phyloP scores from a whole-genome alignment of 768 basidiomycete genomes.

The Pleurotus tuber-regium region DNA sequence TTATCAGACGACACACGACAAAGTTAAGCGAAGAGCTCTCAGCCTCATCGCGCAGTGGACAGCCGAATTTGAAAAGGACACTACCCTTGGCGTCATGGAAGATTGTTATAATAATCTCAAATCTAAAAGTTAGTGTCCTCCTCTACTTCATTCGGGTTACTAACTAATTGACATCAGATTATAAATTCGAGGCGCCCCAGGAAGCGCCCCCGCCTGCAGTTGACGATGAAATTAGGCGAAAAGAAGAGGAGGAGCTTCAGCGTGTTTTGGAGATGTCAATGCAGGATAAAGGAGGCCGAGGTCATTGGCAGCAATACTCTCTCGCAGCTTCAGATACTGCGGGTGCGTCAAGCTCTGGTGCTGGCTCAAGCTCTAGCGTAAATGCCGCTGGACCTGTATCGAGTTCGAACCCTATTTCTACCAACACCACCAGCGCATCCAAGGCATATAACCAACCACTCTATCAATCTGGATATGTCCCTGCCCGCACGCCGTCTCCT shows the following conservation, averaged over 20 bases:
- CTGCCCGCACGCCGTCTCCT: conserved; percentile 51
- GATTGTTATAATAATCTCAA: conserved; percentile 83
- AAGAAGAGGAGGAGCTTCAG: conserved; percentile 94
- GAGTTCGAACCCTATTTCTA: conserved; percentile 14
- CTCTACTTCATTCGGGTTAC: conserved; percentile 1
- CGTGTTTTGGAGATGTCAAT: conserved; percentile 92
- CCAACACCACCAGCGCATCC: conserved; percentile 15
- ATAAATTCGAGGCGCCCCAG: conserved; percentile 61
- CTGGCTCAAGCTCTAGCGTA: not conserved
- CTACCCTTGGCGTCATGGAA: conserved; percentile 84
- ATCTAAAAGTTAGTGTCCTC: conserved; percentile 63
- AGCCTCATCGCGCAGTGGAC: conserved; percentile 80
- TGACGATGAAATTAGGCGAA: conserved; percentile 76
- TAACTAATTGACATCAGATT: conserved; percentile 42
- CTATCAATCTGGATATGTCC: conserved; percentile 54
- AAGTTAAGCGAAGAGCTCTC: conserved; percentile 78
- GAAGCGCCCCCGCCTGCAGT: conserved; percentile 67
- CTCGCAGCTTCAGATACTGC: conserved; percentile 25
- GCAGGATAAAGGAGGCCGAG: conserved; percentile 83
- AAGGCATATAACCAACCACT: conserved; percentile 30
- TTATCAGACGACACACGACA: conserved; percentile 81
- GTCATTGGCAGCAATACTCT: conserved; percentile 47
- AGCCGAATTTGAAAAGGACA: conserved; percentile 76
- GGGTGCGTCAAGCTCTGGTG: not conserved
- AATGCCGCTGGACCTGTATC: conserved; percentile 19